Evolutionary conservation across 345 rosid species (phyloP), one percentile per base, ranked within the genome.

Genomic region (Mallotus nudiflorus): DNA sequence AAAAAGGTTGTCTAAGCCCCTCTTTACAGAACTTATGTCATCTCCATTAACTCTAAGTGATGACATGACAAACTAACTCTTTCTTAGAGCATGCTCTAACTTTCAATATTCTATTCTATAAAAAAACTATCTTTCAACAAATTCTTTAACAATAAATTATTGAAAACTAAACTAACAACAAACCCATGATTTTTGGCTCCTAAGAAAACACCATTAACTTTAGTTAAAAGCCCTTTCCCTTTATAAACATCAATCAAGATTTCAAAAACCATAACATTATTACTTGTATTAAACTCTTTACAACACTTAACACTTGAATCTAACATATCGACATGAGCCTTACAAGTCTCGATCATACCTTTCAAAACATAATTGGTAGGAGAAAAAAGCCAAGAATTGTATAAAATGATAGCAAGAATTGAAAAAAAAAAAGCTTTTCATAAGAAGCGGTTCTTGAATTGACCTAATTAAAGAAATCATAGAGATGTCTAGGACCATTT

Each of bases 391-490:
- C 82, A 62, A 10, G 84, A 80, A 72, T 78, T 73, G 78, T 91
- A 88, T 45, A 91, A 72, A 62, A 20, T 19, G 16, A 81, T 56
- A 9, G 92, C 89, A 13, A 88, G 80, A 53, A 71, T 61, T 18
- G 96, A 83, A 74, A 82, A 89, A 27, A 90, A 86, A 70, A 75
- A 55, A 88, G 70, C 48, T 78, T 79, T 57, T 73, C 89, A 50
- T 81, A 78, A 29, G 54, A 56, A 0, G 85, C 78, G 71, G 78
- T 50, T 15, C 69, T 70, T 55, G 79, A 68, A 57, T 72, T 76
- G 65, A 83, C 79, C 96, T 88, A 89, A 35, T 76, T 72, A 78
- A 91, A 89, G 87, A 93, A 91, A 70, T 72, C 66, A 24, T 86
- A 65, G 11, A 93, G 89, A 74, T 66, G 87, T 28, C 37, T 51